Base-by-base conservation (phyloP, 129 eudicot species). In the Sambucus nigra region DNA sequence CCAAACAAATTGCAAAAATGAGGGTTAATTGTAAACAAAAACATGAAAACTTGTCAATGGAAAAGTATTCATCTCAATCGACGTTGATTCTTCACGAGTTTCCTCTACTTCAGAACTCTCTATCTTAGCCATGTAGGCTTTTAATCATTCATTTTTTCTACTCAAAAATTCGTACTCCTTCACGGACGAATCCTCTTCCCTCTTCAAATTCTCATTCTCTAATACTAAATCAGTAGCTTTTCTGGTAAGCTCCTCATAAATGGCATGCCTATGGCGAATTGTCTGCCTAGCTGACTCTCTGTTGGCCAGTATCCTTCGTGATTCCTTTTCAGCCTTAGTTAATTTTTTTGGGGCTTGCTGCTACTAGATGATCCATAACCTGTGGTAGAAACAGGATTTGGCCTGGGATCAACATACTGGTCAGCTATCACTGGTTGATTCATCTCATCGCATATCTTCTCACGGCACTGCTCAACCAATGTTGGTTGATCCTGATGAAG, bases 281-380 rank as follows among this genome's bases (percentile, higher is more conserved):
- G 97, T 78, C 69, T 80, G 87, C 70, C 91, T 73, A 33, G 97
- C 97, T 0, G 97, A 83, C 55, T 88, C 97, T 73, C 94, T 76
- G 47, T 88, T 88, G 0, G 97, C 97, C 42, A 88, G 97, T 24
- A 77, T 40, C 69, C 73, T 83, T 56, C 82, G 80, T 53, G 66
- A 81, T 58, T 83, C 91, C 68, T 77, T 80, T 69, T 79, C 84
- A 12, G 79, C 80, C 89, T 80, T 57, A 40, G 13, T 9, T 9
- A 52, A 35, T 35, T 35, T 64, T 20, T 57, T 82, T 61, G 70
- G 18, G 72, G 61, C 69, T 77, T 84, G 51, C 66, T 60, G 28
- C 55, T 66, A 51, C 53, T 35, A 49, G 56, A 64, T 26, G 78
- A 40, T 20, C 40, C 60, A 70, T 35, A 60, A 60, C 60, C 70